Evolutionary conservation across 371 early-diverging fungal genomes (phyloP).

Genomic region (Phascolomyces articulosus): DNA sequence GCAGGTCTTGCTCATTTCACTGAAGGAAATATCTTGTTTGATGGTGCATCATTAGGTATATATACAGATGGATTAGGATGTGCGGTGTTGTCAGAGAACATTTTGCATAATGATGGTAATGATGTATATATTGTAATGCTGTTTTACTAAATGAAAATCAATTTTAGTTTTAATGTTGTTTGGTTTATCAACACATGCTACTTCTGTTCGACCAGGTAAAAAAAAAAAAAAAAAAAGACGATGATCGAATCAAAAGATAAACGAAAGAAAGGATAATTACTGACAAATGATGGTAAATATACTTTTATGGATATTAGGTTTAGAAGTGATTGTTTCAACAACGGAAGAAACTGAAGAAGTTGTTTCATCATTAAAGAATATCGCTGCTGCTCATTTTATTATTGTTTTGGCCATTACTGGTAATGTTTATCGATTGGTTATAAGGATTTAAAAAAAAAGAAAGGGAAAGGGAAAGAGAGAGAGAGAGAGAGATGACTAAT

Average conservation of each 20-base stretch:
- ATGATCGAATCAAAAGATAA: too few species aligned
- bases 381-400: conserved; percentile 54
- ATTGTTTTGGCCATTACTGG: conserved; percentile 51
- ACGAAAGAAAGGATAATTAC: too few species aligned
- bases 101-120: too few species aligned
- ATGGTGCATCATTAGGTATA: conserved; percentile 56
- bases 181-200: conserved; percentile 47
- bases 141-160: too few species aligned
- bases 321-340: conserved; percentile 24
- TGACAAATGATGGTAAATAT: too few species aligned
- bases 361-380: conserved; percentile 35
- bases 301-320: conserved; percentile 2
- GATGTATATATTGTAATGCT: background rate
- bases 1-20: conserved; percentile 54
- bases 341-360: conserved; percentile 30
- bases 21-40: conserved; percentile 48
- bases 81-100: too few species aligned
- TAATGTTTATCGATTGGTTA: conserved; percentile 14
- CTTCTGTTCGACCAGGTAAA: conserved; percentile 51
- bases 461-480: background rate
- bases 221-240: conserved; percentile 9
- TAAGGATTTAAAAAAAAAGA: background rate
- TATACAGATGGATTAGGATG: too few species aligned
- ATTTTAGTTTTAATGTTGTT: conserved; percentile 44
- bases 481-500: background rate